These are phyloP conservation scores for Apodospora peruviana DNA, from an alignment of 495 filamentous ascomycete species.

Conservation along the genomic window DNA sequence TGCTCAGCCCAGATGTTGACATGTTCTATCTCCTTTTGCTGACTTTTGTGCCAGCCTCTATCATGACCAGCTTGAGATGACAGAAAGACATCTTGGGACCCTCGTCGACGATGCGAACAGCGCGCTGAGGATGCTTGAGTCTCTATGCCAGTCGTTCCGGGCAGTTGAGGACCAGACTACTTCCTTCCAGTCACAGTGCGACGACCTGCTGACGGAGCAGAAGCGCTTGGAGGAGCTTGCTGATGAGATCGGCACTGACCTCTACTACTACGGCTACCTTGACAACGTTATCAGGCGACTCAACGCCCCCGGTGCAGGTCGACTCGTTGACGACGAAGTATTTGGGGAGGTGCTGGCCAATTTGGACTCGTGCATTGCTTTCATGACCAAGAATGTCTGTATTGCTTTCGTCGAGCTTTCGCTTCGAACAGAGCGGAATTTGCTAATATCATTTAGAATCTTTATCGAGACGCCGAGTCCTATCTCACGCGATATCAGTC, in stretches of 20 bases:
- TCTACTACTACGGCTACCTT: constrained; percentile 87
- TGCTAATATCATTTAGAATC: constrained; percentile 46
- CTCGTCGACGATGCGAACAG: constrained; percentile 70
- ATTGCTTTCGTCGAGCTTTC: background rate
- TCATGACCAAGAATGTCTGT: constrained; percentile 74
- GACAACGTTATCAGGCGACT: constrained; percentile 84
- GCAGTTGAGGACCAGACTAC: constrained; percentile 85
- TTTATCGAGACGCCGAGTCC: constrained; percentile 77
- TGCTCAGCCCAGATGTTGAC: background rate
- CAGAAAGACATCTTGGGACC: constrained; percentile 71
- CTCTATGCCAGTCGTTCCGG: constrained; percentile 74
- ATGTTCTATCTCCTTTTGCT: constrained; percentile 8
- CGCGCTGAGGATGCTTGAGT: constrained; percentile 67
- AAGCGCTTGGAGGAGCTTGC: constrained; percentile 68
- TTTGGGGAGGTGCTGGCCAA: constrained; percentile 82
- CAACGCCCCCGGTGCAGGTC: constrained; percentile 85
- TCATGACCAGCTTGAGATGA: constrained; percentile 70
- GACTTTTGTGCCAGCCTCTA: constrained; percentile 52
- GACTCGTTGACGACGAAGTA: constrained; percentile 69
- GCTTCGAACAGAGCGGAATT: background rate
- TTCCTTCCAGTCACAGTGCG: constrained; percentile 84
- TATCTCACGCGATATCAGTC: constrained; percentile 90
- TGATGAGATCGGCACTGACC: constrained; percentile 73
- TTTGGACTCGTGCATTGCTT: constrained; percentile 82
- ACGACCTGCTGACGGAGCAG: constrained; percentile 75